A percentile compares a stretch with the other conserved stretches of the same genome.
These are phyloP conservation scores for Penicillium sp. DNA, from an alignment of 2,329 filamentous ascomycete species.

Conservation along the genomic window DNA sequence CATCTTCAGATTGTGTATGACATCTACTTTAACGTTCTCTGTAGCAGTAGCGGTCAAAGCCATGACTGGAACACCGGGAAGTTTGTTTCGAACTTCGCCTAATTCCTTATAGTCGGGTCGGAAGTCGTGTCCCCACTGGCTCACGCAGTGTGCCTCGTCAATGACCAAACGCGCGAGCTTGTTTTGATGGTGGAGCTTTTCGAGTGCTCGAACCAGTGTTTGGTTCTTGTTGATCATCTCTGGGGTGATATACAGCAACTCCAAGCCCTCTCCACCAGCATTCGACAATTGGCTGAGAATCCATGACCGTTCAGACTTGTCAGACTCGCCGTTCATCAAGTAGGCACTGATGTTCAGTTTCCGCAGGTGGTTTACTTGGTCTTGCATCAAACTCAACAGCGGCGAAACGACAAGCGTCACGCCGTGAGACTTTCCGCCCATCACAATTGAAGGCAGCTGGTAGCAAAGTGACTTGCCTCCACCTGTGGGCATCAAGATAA, in stretches of 20 bases:
- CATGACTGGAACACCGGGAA: constrained; percentile 84
- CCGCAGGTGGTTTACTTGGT: constrained; percentile 85
- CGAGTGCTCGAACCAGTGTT: constrained; percentile 68
- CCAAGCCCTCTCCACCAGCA: constrained; percentile 72
- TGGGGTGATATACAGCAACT: constrained; percentile 92
- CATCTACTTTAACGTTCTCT: constrained; percentile 86
- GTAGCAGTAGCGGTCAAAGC: constrained; percentile 95
- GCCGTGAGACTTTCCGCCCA: constrained; percentile 76
- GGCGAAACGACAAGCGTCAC: constrained; percentile 96
- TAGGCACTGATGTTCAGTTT: constrained; percentile 77
- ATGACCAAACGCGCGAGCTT: constrained; percentile 91
- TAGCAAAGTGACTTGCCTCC: constrained; percentile 97
- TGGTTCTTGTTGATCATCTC: constrained; percentile 91
- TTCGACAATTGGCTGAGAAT: constrained; percentile 69
- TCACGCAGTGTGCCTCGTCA: constrained; percentile 98
- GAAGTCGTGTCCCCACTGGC: constrained; percentile 99
- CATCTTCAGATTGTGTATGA: constrained; percentile 90
- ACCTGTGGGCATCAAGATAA: constrained; percentile 96
- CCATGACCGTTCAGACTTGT: constrained; percentile 63
- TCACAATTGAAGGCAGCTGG: constrained; percentile 85
- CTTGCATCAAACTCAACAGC: constrained; percentile 92
- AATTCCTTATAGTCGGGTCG: constrained; percentile 92
- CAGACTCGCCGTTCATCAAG: constrained; percentile 78
- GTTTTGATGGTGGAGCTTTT: constrained; percentile 67
- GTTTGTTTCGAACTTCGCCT: constrained; percentile 72